A percentile compares a stretch with the other conserved stretches of the same genome.
Conservation (phyloP, 148 eudicot genomes). For the Camellia lanceoleosa region DNA sequence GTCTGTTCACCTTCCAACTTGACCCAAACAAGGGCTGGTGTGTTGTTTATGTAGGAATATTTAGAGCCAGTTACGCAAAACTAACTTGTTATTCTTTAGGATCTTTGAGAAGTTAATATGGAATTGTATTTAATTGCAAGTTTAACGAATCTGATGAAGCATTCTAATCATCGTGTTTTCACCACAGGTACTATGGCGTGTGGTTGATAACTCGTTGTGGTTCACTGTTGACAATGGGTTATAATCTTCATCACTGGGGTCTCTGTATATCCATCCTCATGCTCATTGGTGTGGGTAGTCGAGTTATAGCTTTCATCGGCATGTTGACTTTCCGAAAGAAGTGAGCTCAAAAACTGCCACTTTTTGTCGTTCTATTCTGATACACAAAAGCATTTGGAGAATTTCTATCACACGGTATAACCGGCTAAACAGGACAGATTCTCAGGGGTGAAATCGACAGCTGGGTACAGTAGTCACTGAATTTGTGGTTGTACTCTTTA, state of each 20-base stretch:
- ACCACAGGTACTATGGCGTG: constrained; percentile 58
- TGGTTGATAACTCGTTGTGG: constrained; percentile 71
- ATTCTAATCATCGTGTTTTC: background rate
- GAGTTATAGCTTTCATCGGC: constrained; percentile 49
- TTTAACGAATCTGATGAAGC: background rate
- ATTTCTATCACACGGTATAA: background rate
- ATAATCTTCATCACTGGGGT: constrained; percentile 43
- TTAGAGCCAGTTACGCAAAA: too few relatives aligned
- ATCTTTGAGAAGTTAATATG: background rate
- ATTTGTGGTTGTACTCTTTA: too few relatives aligned
- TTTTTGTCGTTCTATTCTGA: background rate
- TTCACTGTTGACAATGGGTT: constrained; percentile 35
- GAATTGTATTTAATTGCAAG: background rate
- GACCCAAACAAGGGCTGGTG: too few relatives aligned
- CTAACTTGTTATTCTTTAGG: background rate
- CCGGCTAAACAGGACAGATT: too few relatives aligned
- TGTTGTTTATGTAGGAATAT: too few relatives aligned
- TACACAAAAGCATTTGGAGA: background rate
- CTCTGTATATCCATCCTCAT: constrained; percentile 35
- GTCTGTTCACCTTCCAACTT: too few relatives aligned
- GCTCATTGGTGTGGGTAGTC: constrained; percentile 40
- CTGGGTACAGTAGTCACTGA: too few relatives aligned
- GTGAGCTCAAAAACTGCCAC: constrained; percentile 1
- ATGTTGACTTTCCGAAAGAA: constrained; percentile 46
- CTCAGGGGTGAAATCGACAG: too few relatives aligned